Base-by-base conservation (phyloP, 345 rosid species). In the Luvunga scandens region DNA sequence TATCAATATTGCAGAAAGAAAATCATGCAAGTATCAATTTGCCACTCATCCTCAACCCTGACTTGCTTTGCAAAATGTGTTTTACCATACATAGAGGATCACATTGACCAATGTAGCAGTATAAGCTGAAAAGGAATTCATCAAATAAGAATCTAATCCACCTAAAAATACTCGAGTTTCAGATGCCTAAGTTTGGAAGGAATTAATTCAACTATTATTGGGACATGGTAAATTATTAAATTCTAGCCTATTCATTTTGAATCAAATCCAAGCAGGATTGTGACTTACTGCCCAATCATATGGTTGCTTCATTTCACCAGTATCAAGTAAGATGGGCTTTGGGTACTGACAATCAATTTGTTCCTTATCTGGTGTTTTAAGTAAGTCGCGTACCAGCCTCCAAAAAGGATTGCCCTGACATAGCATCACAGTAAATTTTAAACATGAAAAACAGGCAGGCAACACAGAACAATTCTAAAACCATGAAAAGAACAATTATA, bases 271-370 rank as follows among this genome's bases (percentile, higher is more conserved):
- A 76, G 53, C 10, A 69, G 42, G 50, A 71, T 38, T 65, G 69
- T 42, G 53, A 90, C 98, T 89, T 80, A 94, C 98, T 57, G 97
- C 97, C 99, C 99, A 97, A 59, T 90, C 94, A 86, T 94, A 94
- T 24, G 99, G 99, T 82, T 62, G 73, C 84, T 83, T 97, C 98
- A 97, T 93, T 89, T 97, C 98, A 82, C 98, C 98, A 16, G 95
- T 97, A 86, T 94, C 98, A 65, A 97, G 92, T 88, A 97, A 91
- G 85, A 97, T 88, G n/a, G 98, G 98, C 82, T 97, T 97, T 70
- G 99, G 98, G 75, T 85, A 75, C 78, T 97, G 99, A 82, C 98
- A 97, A 73, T 91, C 82, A 81, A 78, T 76, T 89, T 94, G 99
- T 81, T 88, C 82, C 85, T 85, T 84, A 69, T 69, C 68, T 21